Percentiles rank a stretch among this genome's conserved stretches.
These are phyloP conservation scores for Neopestalotiopsis sp. DNA, from an alignment of 2,329 filamentous ascomycete genomes.

Conservation along the genomic window DNA sequence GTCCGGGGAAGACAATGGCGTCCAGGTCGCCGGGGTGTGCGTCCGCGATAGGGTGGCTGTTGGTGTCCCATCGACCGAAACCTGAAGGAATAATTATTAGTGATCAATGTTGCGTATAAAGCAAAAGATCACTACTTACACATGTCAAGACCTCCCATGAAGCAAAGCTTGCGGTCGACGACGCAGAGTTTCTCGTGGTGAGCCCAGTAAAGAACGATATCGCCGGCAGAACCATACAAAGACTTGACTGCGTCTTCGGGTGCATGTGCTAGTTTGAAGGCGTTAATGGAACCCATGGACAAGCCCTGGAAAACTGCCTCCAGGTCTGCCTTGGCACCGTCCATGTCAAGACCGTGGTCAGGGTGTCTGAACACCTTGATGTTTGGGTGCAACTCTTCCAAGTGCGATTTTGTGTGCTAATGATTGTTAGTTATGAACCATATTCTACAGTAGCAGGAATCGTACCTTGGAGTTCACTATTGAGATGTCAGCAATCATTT, in stretches of 20 bases:
- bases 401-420: conserved; percentile 77
- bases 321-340: conserved; percentile 71
- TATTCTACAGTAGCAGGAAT: conserved; percentile 27
- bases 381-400: conserved; percentile 81
- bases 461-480: conserved; percentile 48
- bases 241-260: conserved; percentile 77
- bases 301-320: conserved; percentile 61
- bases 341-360: conserved; percentile 79
- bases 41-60: conserved; percentile 79
- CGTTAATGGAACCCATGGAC: conserved; percentile 30
- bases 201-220: conserved; percentile 88
- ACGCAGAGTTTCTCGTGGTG: conserved; percentile 93
- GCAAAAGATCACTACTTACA: conserved; percentile 50
- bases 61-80: conserved; percentile 6
- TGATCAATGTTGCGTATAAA: neutral
- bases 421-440: neutral
- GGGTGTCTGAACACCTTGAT: conserved; percentile 91
- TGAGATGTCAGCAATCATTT: conserved; percentile 21
- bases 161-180: conserved; percentile 78
- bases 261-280: conserved; percentile 66
- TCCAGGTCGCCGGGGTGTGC: conserved; percentile 80
- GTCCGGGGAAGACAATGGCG: conserved; percentile 81
- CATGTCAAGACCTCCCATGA: conserved; percentile 91
- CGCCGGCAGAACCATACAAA: conserved; percentile 82
- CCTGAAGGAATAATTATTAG: neutral